Percentiles rank a stretch among this genome's conserved stretches.
These are phyloP conservation scores for Ceratobasidium sp. DNA, from an alignment of 1,284 basidiomycete genomes.

Conservation along the genomic window DNA sequence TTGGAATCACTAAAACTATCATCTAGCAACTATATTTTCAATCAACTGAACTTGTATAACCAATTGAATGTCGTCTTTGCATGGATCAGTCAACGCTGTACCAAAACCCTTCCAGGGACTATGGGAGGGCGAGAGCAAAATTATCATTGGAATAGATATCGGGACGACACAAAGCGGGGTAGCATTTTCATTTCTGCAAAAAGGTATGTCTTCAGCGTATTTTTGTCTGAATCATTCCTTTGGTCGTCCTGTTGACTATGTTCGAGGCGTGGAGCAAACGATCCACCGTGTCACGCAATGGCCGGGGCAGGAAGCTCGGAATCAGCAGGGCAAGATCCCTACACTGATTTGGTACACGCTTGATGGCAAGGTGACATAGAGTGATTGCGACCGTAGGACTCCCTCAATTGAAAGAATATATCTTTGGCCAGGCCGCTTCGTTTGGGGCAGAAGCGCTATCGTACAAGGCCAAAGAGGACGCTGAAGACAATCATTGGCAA, in stretches of 20 bases:
- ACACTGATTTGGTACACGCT: constrained; percentile 47
- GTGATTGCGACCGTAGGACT: no score
- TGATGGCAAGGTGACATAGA: constrained; percentile 35
- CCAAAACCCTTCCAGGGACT: constrained; percentile 35
- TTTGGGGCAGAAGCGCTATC: constrained; percentile 45
- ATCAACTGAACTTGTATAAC: no score
- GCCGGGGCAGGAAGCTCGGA: constrained; percentile 46
- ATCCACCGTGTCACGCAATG: constrained; percentile 44
- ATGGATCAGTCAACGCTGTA: constrained; percentile 11
- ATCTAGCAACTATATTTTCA: no score
- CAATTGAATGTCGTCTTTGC: no score
- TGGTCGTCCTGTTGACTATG: no score
- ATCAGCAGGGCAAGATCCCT: constrained; percentile 41
- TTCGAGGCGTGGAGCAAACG: constrained; percentile 7
- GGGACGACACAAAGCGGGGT: constrained; percentile 44
- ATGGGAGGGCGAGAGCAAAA: constrained; percentile 44
- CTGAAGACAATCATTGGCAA: constrained; percentile 36
- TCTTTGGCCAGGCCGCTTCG: constrained; percentile 18
- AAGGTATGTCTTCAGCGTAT: constrained; percentile 20
- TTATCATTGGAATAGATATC: constrained; percentile 44
- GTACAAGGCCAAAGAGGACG: constrained; percentile 5
- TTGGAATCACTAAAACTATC: no score
- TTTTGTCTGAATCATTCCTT: no score
- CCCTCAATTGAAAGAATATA: no score
- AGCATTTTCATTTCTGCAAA: constrained; percentile 33